A percentile compares a stretch with the other conserved stretches of the same genome.
Evolutionary conservation across 768 basidiomycete genomes (phyloP).

Genomic region (Auriscalpium orientale): DNA sequence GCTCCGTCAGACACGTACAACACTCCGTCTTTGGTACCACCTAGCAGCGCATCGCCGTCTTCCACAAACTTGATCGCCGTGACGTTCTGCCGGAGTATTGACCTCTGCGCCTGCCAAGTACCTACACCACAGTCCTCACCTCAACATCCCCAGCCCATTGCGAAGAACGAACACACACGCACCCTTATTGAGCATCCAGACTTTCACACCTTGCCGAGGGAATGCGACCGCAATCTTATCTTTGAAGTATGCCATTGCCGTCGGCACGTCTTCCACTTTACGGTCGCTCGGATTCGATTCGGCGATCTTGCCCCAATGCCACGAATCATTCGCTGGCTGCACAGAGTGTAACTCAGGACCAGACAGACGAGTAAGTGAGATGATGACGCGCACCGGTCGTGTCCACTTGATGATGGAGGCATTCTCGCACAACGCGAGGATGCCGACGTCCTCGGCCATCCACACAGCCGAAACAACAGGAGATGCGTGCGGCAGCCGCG

Average conservation of each 20-base stretch:
- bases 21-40: slow-evolving; percentile 64
- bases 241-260: slow-evolving; percentile 10
- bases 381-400: slow-evolving; percentile 35
- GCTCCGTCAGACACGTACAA: slow-evolving; percentile 34
- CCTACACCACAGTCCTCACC: slow-evolving; percentile 28
- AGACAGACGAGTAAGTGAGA: background rate
- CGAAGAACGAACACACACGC: slow-evolving; percentile 12
- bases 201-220: slow-evolving; percentile 11
- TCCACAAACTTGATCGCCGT: slow-evolving; percentile 57
- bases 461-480: slow-evolving; percentile 44
- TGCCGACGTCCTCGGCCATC: slow-evolving; percentile 30
- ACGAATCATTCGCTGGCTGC: slow-evolving; percentile 6
- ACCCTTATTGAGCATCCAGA: slow-evolving; percentile 17
- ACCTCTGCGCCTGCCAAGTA: slow-evolving; percentile 56
- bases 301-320: slow-evolving; percentile 9
- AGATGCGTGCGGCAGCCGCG: slow-evolving; percentile 46
- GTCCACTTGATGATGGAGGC: slow-evolving; percentile 60
- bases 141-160: slow-evolving; percentile 24
- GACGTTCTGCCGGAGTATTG: slow-evolving; percentile 57
- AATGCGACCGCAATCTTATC: slow-evolving; percentile 15
- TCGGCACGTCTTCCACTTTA: slow-evolving; percentile 12
- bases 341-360: background rate
- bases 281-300: slow-evolving; percentile 1
- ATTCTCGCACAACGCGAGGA: slow-evolving; percentile 29
- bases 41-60: slow-evolving; percentile 54